Percentiles rank a stretch among this genome's conserved stretches.
phyloP scores from a whole-genome alignment of 306 rosid species.

The Malus sieversii region DNA sequence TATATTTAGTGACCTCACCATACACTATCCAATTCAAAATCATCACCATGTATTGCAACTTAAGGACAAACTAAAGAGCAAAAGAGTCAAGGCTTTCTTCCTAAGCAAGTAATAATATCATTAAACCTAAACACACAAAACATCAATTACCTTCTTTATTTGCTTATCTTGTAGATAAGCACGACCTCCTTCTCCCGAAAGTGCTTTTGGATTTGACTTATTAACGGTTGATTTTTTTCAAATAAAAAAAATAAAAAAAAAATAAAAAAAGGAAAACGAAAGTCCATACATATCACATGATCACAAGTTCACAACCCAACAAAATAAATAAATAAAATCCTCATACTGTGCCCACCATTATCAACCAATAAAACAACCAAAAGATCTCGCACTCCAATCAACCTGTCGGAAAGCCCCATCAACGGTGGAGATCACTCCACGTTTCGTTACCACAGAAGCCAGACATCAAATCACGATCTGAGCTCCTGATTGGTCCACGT shows the following conservation, averaged over 20 bases:
- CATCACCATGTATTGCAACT: neutral
- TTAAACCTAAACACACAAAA: neutral
- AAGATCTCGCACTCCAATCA: constrained; percentile 20
- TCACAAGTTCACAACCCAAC: neutral
- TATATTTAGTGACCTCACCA: neutral
- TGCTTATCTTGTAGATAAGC: neutral
- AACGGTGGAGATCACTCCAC: constrained; percentile 33
- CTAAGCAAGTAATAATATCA: neutral
- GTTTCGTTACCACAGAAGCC: constrained; percentile 15
- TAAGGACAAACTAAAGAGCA: neutral
- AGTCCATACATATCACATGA: no score
- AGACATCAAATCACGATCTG: constrained; percentile 24
- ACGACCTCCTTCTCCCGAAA: neutral
- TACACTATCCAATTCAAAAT: neutral
- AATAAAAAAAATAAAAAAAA: neutral
- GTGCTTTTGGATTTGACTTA: neutral
- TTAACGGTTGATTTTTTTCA: neutral
- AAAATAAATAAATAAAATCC: neutral
- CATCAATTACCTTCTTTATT: neutral
- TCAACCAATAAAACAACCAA: neutral
- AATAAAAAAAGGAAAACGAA: neutral
- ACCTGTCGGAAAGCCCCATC: constrained; percentile 44
- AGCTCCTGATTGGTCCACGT: constrained; percentile 55
- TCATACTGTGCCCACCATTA: constrained; percentile 6
- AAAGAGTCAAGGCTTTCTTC: neutral